Conservation (phyloP, 2,329 filamentous ascomycete species). For the Cytospora leucostoma region DNA sequence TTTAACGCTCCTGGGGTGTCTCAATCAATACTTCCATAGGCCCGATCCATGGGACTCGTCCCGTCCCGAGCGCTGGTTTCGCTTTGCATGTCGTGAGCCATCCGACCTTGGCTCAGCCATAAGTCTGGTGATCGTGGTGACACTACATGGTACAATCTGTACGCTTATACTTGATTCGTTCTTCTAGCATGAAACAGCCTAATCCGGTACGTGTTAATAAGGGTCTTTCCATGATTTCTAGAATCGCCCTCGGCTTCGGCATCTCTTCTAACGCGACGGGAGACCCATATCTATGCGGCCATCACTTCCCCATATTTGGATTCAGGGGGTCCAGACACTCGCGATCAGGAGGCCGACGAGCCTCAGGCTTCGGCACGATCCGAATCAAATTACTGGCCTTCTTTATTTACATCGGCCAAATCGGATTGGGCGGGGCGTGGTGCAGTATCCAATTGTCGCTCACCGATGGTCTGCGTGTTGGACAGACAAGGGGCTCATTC, state of each 20-base stretch:
- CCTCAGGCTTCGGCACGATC: constrained; percentile 10
- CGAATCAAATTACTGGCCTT: background rate
- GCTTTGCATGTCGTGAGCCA: constrained; percentile 9
- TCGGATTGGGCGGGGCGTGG: background rate
- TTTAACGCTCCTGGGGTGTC: constrained; percentile 14
- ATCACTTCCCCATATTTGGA: constrained; percentile 12
- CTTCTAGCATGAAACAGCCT: background rate
- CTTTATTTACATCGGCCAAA: background rate
- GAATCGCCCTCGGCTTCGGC: constrained; percentile 12
- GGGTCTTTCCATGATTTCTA: background rate
- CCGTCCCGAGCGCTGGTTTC: background rate
- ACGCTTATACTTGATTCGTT: background rate
- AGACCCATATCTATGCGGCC: constrained; percentile 15
- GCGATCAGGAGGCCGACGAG: constrained; percentile 6
- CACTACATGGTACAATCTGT: background rate
- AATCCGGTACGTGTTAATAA: background rate
- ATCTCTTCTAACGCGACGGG: constrained; percentile 14
- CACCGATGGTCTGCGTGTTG: background rate
- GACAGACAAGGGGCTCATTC: background rate
- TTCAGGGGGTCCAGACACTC: constrained; percentile 12
- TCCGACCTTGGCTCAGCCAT: background rate
- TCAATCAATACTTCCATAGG: constrained; percentile 16
- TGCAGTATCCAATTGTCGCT: background rate
- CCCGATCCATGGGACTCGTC: constrained; percentile 5
- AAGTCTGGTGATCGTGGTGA: background rate